A percentile compares a stretch with the other conserved stretches of the same genome.
Conservation (phyloP, 2,329 filamentous ascomycete species). For the Xylariaceae sp. region DNA sequence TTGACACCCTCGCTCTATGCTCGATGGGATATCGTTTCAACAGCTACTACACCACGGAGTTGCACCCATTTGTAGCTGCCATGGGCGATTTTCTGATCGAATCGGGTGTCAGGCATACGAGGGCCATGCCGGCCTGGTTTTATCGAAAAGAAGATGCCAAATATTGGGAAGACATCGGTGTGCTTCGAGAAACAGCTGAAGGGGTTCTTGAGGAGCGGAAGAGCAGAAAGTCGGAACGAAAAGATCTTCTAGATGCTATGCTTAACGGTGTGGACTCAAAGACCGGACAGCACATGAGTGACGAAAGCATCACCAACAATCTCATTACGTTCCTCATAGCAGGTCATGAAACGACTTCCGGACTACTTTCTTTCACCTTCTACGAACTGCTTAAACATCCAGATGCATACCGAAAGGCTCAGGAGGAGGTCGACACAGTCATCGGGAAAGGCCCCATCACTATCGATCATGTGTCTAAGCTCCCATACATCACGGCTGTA, state of each 20-base stretch:
- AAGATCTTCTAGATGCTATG: slow-evolving; percentile 73
- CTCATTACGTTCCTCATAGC: slow-evolving; percentile 74
- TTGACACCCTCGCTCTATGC: slow-evolving; percentile 73
- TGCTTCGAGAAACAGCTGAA: slow-evolving; percentile 57
- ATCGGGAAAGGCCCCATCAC: slow-evolving; percentile 60
- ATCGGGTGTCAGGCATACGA: slow-evolving; percentile 52
- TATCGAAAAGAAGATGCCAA: slow-evolving; percentile 52
- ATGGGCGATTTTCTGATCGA: slow-evolving; percentile 68
- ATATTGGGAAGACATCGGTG: slow-evolving; percentile 57
- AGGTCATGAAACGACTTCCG: slow-evolving; percentile 73
- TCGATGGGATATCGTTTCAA: slow-evolving; percentile 76
- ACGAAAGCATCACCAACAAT: slow-evolving; percentile 67
- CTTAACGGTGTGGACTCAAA: slow-evolving; percentile 67
- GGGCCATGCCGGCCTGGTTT: slow-evolving; percentile 53
- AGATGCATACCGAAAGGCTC: slow-evolving; percentile 59
- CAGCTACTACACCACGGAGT: slow-evolving; percentile 68
- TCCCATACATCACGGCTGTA: slow-evolving; percentile 67
- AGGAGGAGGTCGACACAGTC: slow-evolving; percentile 68
- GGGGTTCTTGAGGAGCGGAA: slow-evolving; percentile 65
- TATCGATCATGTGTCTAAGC: slow-evolving; percentile 63
- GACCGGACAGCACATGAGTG: slow-evolving; percentile 66
- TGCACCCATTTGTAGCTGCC: slow-evolving; percentile 70
- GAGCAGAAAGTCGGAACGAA: slow-evolving; percentile 56
- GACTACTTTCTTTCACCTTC: slow-evolving; percentile 66
- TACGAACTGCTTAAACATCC: slow-evolving; percentile 69